Percentiles rank a stretch among this genome's conserved stretches.
Evolutionary conservation across 2,329 filamentous ascomycete species (phyloP).

Genomic region (Fusarium sp.): DNA sequence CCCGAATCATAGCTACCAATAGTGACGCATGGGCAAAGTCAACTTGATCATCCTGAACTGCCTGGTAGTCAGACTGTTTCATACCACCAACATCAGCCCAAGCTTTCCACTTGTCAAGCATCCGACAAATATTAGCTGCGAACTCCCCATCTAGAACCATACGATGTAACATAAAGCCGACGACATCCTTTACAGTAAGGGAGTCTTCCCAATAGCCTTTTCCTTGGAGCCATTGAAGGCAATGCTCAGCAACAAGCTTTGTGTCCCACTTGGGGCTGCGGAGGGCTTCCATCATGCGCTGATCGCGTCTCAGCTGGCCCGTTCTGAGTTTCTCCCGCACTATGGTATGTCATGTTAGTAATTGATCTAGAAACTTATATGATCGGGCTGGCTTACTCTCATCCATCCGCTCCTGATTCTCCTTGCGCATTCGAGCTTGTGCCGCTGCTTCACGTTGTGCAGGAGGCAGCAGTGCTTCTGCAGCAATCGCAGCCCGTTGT

Average conservation of each 20-base stretch:
- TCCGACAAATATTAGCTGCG: conserved; percentile 53
- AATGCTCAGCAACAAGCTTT: conserved; percentile 58
- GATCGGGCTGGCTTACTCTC: conserved; percentile 54
- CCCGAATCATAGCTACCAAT: conserved; percentile 61
- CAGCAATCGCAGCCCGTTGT: conserved; percentile 54
- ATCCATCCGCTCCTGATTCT: conserved; percentile 58
- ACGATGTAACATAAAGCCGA: conserved; percentile 61
- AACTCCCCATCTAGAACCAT: conserved; percentile 64
- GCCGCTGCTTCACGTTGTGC: conserved; percentile 56
- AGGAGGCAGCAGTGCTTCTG: conserved; percentile 58
- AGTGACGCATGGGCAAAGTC: conserved; percentile 62
- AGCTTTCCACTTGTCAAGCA: conserved; percentile 64
- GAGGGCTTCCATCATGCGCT: conserved; percentile 62
- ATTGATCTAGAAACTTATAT: fast-evolving
- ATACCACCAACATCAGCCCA: conserved; percentile 69
- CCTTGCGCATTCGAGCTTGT: conserved; percentile 55
- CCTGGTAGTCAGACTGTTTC: conserved; percentile 58
- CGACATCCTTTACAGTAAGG: conserved; percentile 53
- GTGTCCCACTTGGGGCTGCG: conserved; percentile 66
- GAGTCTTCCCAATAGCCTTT: conserved; percentile 42
- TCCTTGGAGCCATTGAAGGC: conserved; percentile 58
- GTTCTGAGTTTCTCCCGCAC: conserved; percentile 57
- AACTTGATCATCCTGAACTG: conserved; percentile 53
- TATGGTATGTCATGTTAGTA: conserved; percentile 34
- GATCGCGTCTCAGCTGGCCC: conserved; percentile 57